A percentile compares a stretch with the other conserved stretches of the same genome.
Evolutionary conservation across 305 asterid species (phyloP).

Genomic region (Fraxinus sp.): DNA sequence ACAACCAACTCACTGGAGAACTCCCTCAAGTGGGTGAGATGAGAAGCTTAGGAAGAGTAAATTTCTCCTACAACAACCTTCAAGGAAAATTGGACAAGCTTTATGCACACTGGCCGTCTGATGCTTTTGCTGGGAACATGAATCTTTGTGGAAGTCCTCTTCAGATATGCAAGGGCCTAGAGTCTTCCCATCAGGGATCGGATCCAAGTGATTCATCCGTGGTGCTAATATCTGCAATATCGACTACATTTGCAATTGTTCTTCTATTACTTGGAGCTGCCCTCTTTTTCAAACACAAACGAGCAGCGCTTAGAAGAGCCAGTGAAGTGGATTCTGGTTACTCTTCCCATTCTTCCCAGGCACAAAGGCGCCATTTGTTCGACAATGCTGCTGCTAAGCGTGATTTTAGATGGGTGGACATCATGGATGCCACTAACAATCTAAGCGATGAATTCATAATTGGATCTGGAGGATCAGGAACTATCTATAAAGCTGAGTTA

Average conservation of each 20-base stretch:
- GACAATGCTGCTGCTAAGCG: conserved; percentile 47
- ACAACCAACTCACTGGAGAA: conserved; percentile 61
- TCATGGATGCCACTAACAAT: conserved; percentile 88
- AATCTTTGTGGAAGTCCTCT: conserved; percentile 83
- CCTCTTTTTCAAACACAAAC: conserved; percentile 55
- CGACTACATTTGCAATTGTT: conserved; percentile 46
- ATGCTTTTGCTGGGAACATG: conserved; percentile 59
- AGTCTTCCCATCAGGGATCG: conserved; percentile 21
- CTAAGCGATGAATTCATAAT: conserved; percentile 77
- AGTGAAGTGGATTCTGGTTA: conserved; percentile 43
- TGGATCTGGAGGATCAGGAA: conserved; percentile 87
- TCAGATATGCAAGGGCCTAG: conserved; percentile 39
- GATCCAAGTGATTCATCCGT: conserved; percentile 47
- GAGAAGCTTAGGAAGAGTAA: conserved; percentile 76
- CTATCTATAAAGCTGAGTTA: conserved; percentile 71
- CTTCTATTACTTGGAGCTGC: conserved; percentile 63
- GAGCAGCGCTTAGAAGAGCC: conserved; percentile 48
- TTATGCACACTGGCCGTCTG: conserved; percentile 69
- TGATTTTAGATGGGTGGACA: conserved; percentile 71
- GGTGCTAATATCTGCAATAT: conserved; percentile 61
- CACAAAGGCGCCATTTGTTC: conserved; percentile 61
- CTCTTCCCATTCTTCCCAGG: conserved; percentile 67
- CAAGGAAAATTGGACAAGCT: conserved; percentile 64
- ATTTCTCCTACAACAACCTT: conserved; percentile 74
- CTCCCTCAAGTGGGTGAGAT: conserved; percentile 70